A percentile compares a stretch with the other conserved stretches of the same genome.
phyloP scores from a whole-genome alignment of 805 yeast species.

The Kockiozyma suomiensis region DNA sequence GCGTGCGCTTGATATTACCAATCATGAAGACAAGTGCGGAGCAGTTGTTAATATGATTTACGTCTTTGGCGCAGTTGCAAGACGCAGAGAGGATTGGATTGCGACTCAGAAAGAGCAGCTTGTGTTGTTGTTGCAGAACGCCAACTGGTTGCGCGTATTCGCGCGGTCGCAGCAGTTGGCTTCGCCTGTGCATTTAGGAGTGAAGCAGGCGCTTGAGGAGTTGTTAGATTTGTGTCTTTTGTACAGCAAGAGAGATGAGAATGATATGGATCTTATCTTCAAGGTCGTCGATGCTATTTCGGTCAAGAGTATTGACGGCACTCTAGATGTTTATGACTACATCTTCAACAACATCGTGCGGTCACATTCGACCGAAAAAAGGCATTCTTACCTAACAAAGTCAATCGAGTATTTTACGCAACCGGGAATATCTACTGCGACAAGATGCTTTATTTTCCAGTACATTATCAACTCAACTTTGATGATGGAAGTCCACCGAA shows the following conservation, averaged over 20 bases:
- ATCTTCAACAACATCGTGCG: conserved; percentile 60
- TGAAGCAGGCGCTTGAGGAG: conserved; percentile 67
- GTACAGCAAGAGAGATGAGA: conserved; percentile 43
- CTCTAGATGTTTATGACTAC: conserved; percentile 56
- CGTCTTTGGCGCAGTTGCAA: conserved; percentile 56
- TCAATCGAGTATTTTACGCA: conserved; percentile 55
- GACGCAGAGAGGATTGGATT: conserved; percentile 60
- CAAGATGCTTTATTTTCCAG: conserved; percentile 65
- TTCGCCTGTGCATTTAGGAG: conserved; percentile 67
- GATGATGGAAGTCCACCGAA: conserved; percentile 56
- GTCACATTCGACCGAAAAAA: conserved; percentile 50
- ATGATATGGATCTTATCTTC: conserved; percentile 46
- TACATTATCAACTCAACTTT: conserved; percentile 67
- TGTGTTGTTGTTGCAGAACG: conserved; percentile 17
- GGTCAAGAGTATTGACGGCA: conserved; percentile 51
- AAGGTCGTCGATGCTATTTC: conserved; percentile 50
- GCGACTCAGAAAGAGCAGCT: conserved; percentile 50
- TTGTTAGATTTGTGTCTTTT: conserved; percentile 56
- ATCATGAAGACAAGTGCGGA: conserved; percentile 57
- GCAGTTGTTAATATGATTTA: conserved; percentile 70
- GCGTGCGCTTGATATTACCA: conserved; percentile 52
- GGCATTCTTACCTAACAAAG: conserved; percentile 55
- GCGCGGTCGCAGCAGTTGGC: conserved; percentile 52
- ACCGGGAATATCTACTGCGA: conserved; percentile 49
- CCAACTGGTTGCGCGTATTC: conserved; percentile 47